These are phyloP conservation scores for Penicillium sp. DNA, from an alignment of 2,329 filamentous ascomycete species.

Conservation along the genomic window DNA sequence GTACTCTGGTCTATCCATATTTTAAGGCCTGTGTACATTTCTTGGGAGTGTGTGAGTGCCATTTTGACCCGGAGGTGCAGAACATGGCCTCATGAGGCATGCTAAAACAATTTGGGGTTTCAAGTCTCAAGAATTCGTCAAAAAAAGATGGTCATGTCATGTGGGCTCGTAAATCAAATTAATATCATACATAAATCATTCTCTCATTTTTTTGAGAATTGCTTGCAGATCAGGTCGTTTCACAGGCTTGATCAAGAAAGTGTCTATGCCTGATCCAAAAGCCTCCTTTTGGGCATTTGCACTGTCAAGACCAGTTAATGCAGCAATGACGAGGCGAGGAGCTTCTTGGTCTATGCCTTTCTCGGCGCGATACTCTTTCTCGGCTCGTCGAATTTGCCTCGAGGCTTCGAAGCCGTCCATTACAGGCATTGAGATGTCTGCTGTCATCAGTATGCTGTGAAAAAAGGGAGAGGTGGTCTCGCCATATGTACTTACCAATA, in stretches of 20 bases:
- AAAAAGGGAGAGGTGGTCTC: background rate
- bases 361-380: slow-evolving; percentile 9
- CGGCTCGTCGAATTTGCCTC: slow-evolving; percentile 29
- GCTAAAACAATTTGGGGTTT: too few relatives aligned
- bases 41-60: too few relatives aligned
- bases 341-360: background rate
- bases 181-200: background rate
- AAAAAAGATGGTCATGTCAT: background rate
- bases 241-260: slow-evolving; percentile 31
- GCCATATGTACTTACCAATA: slow-evolving; percentile 11
- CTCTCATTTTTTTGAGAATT: background rate
- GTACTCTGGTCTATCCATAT: too few relatives aligned
- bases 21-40: too few relatives aligned
- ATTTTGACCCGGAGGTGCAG: too few relatives aligned
- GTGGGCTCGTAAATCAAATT: background rate
- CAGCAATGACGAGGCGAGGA: slow-evolving; percentile 19
- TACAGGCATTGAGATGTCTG: slow-evolving; percentile 40
- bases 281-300: slow-evolving; percentile 29
- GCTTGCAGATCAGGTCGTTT: background rate
- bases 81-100: too few relatives aligned
- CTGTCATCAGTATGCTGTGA: background rate
- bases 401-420: slow-evolving; percentile 38
- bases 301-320: slow-evolving; percentile 30
- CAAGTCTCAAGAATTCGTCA: too few relatives aligned
- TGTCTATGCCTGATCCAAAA: slow-evolving; percentile 29